Conservation (phyloP, 805 yeast species). For the Lachancea lanzarotensis region DNA sequence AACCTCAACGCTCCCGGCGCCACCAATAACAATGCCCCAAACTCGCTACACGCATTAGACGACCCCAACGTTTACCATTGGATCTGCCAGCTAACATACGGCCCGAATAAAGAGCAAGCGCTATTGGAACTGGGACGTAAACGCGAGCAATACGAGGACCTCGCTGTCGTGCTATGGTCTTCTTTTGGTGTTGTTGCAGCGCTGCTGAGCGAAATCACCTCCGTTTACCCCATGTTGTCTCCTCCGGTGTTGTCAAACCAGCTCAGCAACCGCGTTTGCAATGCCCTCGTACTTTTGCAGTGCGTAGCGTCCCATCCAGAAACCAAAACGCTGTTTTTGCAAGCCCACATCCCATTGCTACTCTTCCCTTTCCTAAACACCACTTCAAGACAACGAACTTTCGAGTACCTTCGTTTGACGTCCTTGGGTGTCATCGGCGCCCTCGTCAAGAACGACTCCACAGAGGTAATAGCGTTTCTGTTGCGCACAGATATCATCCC, state of each 20-base stretch:
- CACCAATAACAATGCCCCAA: slow-evolving; percentile 6
- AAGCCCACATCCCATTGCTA: slow-evolving; percentile 88
- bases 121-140: slow-evolving; percentile 86
- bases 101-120: slow-evolving; percentile 90
- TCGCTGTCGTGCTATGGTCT: slow-evolving; percentile 90
- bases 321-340: slow-evolving; percentile 75
- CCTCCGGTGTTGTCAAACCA: slow-evolving; percentile 82
- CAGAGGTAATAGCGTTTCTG: slow-evolving; percentile 87
- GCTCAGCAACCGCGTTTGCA: slow-evolving; percentile 90
- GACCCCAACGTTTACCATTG: slow-evolving; percentile 84
- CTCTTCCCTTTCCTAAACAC: slow-evolving; percentile 92
- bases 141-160: slow-evolving; percentile 89
- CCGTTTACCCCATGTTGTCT: slow-evolving; percentile 81
- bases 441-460: slow-evolving; percentile 88
- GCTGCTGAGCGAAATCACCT: slow-evolving; percentile 77
- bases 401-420: slow-evolving; percentile 88
- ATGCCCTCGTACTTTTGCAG: slow-evolving; percentile 88
- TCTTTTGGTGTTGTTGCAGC: slow-evolving; percentile 96
- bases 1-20: slow-evolving; percentile 9
- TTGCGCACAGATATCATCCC: slow-evolving; percentile 97
- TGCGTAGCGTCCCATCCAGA: slow-evolving; percentile 95
- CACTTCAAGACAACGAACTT: slow-evolving; percentile 83
- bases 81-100: slow-evolving; percentile 85
- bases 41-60: slow-evolving; percentile 42
- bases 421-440: slow-evolving; percentile 97